These are phyloP conservation scores for Collybia nuda DNA, from an alignment of 768 basidiomycete genomes.

Conservation along the genomic window DNA sequence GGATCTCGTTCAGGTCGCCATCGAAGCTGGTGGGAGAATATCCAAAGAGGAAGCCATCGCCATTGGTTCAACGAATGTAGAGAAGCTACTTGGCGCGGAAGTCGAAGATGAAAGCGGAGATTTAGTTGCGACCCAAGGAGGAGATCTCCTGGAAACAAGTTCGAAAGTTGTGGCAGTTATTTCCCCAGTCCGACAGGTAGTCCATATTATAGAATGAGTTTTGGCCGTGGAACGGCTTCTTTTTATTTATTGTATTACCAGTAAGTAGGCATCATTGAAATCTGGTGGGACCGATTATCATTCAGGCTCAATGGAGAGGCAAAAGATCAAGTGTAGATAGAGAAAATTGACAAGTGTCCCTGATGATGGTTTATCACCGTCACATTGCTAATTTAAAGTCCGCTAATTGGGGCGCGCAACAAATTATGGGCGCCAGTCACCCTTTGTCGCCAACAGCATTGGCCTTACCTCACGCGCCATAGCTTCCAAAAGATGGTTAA, in stretches of 20 bases:
- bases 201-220: constrained; percentile 7
- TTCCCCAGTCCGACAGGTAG: constrained; percentile 34
- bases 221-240: too few species aligned
- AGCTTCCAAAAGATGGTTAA: constrained; percentile 26
- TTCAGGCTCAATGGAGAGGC: background rate
- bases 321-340: background rate
- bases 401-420: constrained; percentile 4
- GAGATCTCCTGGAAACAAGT: constrained; percentile 46
- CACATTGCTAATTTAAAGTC: constrained; percentile 6
- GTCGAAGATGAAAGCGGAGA: constrained; percentile 39
- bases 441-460: background rate
- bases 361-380: background rate
- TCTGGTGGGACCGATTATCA: background rate
- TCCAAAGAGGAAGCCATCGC: constrained; percentile 42
- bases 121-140: constrained; percentile 55
- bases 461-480: constrained; percentile 8
- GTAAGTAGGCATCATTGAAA: too few species aligned
- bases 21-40: constrained; percentile 40
- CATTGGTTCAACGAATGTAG: constrained; percentile 46
- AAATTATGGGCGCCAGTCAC: background rate
- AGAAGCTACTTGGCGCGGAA: constrained; percentile 37
- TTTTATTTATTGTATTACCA: too few species aligned
- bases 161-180: constrained; percentile 54
- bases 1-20: constrained; percentile 33
- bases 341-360: background rate